Conservation (phyloP, 768 basidiomycete species). For the Rhodotorula paludigena region DNA sequence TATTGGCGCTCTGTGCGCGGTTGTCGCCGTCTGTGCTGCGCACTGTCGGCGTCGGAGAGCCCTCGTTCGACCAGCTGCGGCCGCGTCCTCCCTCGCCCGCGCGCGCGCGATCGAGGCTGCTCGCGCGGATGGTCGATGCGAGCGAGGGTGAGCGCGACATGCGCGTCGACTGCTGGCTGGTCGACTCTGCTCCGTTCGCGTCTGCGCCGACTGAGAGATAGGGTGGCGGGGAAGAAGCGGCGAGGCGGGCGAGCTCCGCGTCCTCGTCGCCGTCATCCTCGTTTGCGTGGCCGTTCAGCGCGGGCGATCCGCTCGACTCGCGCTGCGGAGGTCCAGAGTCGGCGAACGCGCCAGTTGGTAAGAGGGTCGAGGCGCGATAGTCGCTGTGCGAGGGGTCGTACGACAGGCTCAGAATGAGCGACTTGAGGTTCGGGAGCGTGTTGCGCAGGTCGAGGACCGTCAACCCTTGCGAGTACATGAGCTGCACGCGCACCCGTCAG, state of each 20-base stretch:
- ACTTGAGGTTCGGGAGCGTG: slow-evolving; percentile 93
- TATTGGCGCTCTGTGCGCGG: too few relatives aligned
- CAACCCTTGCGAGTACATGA: slow-evolving; percentile 59
- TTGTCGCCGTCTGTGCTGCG: not conserved
- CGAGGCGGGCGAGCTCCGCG: not conserved
- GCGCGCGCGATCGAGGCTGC: not conserved
- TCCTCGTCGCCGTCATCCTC: not conserved
- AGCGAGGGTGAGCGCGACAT: slow-evolving; percentile 14
- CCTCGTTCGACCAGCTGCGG: not conserved
- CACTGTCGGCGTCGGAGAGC: not conserved
- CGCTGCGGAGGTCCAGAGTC: not conserved
- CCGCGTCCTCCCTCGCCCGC: not conserved
- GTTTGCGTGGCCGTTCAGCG: not conserved
- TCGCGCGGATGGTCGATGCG: slow-evolving; percentile 13
- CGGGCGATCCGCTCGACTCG: not conserved
- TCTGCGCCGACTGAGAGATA: too few relatives aligned
- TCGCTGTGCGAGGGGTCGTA: slow-evolving; percentile 43
- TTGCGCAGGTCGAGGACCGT: slow-evolving; percentile 88
- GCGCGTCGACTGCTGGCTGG: too few relatives aligned
- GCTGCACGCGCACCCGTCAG: not conserved
- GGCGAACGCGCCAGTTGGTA: not conserved
- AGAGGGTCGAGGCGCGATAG: slow-evolving; percentile 5
- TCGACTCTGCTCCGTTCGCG: too few relatives aligned
- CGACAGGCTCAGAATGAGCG: slow-evolving; percentile 71
- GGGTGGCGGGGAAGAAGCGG: too few relatives aligned